Conservation (phyloP, 164 flowering plant species). For the Litsea cubeba region DNA sequence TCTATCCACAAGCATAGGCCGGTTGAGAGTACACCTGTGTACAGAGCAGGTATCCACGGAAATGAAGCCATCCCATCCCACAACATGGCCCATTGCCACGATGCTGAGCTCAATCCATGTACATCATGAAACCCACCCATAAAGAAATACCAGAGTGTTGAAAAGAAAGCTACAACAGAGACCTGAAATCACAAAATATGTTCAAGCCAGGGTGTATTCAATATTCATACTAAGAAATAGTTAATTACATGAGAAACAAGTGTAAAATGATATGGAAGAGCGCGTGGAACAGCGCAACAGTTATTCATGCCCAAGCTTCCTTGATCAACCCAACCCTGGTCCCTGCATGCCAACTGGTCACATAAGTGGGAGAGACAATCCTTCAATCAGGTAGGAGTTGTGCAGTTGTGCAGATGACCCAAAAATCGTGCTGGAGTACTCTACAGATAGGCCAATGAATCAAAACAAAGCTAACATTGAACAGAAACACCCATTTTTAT, state of each 20-base stretch:
- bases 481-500: too few relatives aligned
- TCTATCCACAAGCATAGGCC: slow-evolving; percentile 82
- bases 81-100: slow-evolving; percentile 47
- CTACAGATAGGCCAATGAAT: neutral
- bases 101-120: slow-evolving; percentile 26
- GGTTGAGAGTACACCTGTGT: slow-evolving; percentile 76
- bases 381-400: neutral
- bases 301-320: too few relatives aligned
- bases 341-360: neutral
- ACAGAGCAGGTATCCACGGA: slow-evolving; percentile 89
- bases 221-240: too few relatives aligned
- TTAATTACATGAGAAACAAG: too few relatives aligned
- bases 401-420: neutral
- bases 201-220: neutral
- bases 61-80: slow-evolving; percentile 44
- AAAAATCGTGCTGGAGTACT: neutral
- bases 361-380: neutral
- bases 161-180: slow-evolving; percentile 52
- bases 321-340: too few relatives aligned
- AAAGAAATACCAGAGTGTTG: slow-evolving; percentile 54
- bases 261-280: too few relatives aligned
- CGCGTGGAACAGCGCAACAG: too few relatives aligned
- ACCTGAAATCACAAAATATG: slow-evolving; percentile 33
- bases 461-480: too few relatives aligned
- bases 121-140: slow-evolving; percentile 34